Evolutionary conservation across 345 rosid genomes (phyloP).

Genomic region (Brassica nigra): DNA sequence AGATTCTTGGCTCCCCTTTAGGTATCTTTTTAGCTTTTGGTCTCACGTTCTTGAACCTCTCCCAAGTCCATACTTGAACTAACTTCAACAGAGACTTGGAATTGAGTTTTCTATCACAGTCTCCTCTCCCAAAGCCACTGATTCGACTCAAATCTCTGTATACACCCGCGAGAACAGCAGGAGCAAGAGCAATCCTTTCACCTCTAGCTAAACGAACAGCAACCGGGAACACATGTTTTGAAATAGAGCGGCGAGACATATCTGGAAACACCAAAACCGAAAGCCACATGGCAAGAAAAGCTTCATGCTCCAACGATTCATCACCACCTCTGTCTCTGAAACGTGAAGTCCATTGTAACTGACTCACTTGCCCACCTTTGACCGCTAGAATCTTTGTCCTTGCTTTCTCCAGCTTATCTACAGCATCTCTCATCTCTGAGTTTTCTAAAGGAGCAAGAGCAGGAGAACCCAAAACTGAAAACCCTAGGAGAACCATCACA

Average conservation of each 20-base stretch:
- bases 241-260: neutral
- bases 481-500: neutral
- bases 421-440: neutral
- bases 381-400: neutral
- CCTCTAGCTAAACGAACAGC: conserved; percentile 55
- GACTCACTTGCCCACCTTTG: neutral
- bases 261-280: conserved; percentile 31
- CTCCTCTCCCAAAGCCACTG: too few species aligned
- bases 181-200: conserved; percentile 46
- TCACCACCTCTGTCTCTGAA: conserved; percentile 38
- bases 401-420: neutral
- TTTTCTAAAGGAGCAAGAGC: neutral
- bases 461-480: neutral
- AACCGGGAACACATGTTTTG: neutral
- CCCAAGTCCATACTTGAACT: neutral
- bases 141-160: neutral
- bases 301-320: conserved; percentile 44
- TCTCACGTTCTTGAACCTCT: neutral
- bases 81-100: neutral
- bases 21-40: neutral
- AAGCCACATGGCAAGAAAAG: conserved; percentile 52
- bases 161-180: conserved; percentile 43
- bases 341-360: conserved; percentile 32
- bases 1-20: neutral
- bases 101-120: too few species aligned